Base-by-base conservation (phyloP, 768 basidiomycete genomes). In the Tricholoma matsutake region DNA sequence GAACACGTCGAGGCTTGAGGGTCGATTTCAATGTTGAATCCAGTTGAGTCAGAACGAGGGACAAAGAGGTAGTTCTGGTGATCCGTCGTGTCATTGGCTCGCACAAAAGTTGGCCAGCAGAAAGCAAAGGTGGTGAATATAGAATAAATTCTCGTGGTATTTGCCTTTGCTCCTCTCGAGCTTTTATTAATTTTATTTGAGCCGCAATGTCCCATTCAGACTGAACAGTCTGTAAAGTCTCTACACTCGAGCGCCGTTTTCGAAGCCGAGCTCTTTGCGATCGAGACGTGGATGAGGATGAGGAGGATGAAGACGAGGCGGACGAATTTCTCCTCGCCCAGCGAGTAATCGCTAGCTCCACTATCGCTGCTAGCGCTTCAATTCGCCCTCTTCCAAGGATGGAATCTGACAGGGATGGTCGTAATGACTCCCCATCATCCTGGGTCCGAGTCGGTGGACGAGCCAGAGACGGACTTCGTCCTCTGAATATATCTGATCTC, bases 301-400 rank as follows among this genome's bases (percentile, higher is more conserved):
- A 77, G 1, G 81, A 80, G 11, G 80, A 79, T 9, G 78, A 76
- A 13, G 76, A 76, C 29, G 70, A 71, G 31, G 59, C 62, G 3
- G 74, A 73, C 2, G 76, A 74, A 67, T 78, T 79, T 43, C 79
- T 78, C 62, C 84, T 78, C 20, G 88, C 88, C 89, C 89, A 92
- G 61, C 85, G 82, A 37, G 86, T 75, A 61, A 91, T 89, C 6
- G 89, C 89, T 54, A 81, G 78, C 64, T 92, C 90, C 9, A 91
- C 80, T 37, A 87, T 81, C 1, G 86, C 80, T 18, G 87, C 80
- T 32, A 86, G 76, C 20, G 80, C 78, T 7, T 83, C 84, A 32
- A 84, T 74, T 5, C 77, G 75, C 28, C 80, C 76, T 29, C 74
- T 76, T 51, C 70, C 69, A 45, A 70, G 68, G 16, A 72, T 75